phyloP scores from a whole-genome alignment of 2,329 filamentous ascomycete genomes.

The Cladosporium sp. region DNA sequence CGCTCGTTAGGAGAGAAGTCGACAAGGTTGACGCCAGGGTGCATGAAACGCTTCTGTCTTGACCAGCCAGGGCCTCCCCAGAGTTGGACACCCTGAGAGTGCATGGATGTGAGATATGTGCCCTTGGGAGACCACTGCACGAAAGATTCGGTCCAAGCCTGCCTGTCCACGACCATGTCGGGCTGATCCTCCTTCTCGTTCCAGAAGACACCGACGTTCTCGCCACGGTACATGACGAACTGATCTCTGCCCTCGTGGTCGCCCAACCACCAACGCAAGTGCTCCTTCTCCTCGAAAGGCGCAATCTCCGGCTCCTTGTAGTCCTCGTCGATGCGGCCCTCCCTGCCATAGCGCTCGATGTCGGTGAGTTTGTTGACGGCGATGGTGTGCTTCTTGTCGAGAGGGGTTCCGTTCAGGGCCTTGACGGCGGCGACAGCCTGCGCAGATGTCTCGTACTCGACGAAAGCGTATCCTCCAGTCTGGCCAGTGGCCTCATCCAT shows the following conservation, averaged over 20 bases:
- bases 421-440: slow-evolving; percentile 88
- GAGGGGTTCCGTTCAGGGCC: slow-evolving; percentile 75
- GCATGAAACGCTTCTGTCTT: slow-evolving; percentile 86
- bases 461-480: slow-evolving; percentile 90
- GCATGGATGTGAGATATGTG: slow-evolving; percentile 90
- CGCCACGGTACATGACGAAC: slow-evolving; percentile 89
- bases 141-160: slow-evolving; percentile 97
- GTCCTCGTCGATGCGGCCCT: slow-evolving; percentile 88
- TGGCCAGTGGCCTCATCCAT: slow-evolving; percentile 73
- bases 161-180: slow-evolving; percentile 83
- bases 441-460: slow-evolving; percentile 87
- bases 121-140: slow-evolving; percentile 96
- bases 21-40: slow-evolving; percentile 91
- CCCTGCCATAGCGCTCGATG: slow-evolving; percentile 90
- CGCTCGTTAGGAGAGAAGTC: slow-evolving; percentile 93
- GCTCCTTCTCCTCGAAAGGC: slow-evolving; percentile 86
- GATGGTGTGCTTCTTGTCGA: slow-evolving; percentile 96
- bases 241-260: slow-evolving; percentile 89
- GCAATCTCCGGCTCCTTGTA: slow-evolving; percentile 79
- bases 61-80: slow-evolving; percentile 92
- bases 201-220: slow-evolving; percentile 93
- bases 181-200: slow-evolving; percentile 93
- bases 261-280: slow-evolving; percentile 87
- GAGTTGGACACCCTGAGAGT: slow-evolving; percentile 92
- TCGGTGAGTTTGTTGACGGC: slow-evolving; percentile 97